phyloP scores from a whole-genome alignment of 495 filamentous ascomycete genomes.

The Tetracladium setigerum region DNA sequence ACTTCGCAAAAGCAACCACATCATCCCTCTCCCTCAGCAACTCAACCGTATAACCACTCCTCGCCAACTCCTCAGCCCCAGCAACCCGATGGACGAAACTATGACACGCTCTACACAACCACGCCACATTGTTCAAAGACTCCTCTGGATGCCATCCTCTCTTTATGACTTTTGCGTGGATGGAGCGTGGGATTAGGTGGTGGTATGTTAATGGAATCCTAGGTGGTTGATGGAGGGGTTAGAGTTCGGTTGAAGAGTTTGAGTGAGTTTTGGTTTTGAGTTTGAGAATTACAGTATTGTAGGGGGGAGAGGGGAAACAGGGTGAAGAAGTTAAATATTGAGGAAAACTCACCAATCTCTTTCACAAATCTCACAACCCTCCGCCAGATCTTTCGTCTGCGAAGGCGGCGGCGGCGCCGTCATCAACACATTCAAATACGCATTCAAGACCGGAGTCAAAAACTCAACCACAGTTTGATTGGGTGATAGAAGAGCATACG shows the following conservation, averaged over 20 bases:
- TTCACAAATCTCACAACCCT: slow-evolving; percentile 75
- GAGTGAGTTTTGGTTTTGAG: too few species aligned
- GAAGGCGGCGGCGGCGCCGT: slow-evolving; percentile 54
- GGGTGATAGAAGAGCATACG: slow-evolving; percentile 24
- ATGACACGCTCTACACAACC: slow-evolving; percentile 86
- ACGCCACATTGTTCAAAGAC: slow-evolving; percentile 74
- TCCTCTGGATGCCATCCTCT: slow-evolving; percentile 74
- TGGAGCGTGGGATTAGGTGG: slow-evolving; percentile 69
- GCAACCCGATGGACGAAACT: slow-evolving; percentile 73
- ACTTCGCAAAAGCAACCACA: slow-evolving; percentile 60
- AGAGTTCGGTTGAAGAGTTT: too few species aligned
- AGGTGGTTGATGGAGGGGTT: too few species aligned
- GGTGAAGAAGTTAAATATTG: too few species aligned
- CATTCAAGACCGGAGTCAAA: slow-evolving; percentile 49
- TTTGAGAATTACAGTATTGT: too few species aligned
- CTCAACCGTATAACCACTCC: slow-evolving; percentile 66
- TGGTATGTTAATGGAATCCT: slow-evolving; percentile 69
- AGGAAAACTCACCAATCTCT: slow-evolving; percentile 44
- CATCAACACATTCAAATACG: slow-evolving; percentile 47
- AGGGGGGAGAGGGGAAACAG: too few species aligned
- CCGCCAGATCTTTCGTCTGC: slow-evolving; percentile 36
- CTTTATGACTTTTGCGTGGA: slow-evolving; percentile 73
- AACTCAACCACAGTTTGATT: slow-evolving; percentile 40
- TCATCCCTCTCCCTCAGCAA: slow-evolving; percentile 61
- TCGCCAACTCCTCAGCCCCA: slow-evolving; percentile 72